Percentiles rank a stretch among this genome's conserved stretches.
phyloP scores from a whole-genome alignment of 2,329 filamentous ascomycete species.

The Neopestalotiopsis rosae region DNA sequence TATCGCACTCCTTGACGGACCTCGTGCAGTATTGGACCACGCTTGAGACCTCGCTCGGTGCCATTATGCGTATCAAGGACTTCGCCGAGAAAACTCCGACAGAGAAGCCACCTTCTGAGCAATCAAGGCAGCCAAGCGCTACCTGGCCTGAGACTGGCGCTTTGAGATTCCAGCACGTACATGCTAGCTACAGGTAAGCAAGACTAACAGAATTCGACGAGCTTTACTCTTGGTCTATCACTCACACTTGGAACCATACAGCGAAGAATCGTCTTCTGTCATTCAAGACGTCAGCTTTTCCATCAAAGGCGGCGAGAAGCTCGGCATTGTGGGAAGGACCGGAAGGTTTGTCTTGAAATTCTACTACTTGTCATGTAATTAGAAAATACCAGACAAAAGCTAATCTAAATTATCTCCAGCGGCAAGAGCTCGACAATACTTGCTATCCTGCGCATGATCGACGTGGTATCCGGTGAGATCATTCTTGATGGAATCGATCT shows the following conservation, averaged over 20 bases:
- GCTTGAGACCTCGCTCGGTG: slow-evolving; percentile 22
- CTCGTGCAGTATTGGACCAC: slow-evolving; percentile 21
- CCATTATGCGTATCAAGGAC: slow-evolving; percentile 21
- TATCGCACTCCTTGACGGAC: slow-evolving; percentile 18
- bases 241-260: slow-evolving; percentile 4
- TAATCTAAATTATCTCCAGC: slow-evolving; percentile 19
- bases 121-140: not conserved
- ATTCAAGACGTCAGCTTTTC: slow-evolving; percentile 20
- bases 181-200: slow-evolving; percentile 20
- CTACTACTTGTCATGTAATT: not conserved
- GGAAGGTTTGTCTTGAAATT: slow-evolving; percentile 18
- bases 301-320: slow-evolving; percentile 17
- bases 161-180: slow-evolving; percentile 18
- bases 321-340: slow-evolving; percentile 22
- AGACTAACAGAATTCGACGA: not conserved
- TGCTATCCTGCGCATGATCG: slow-evolving; percentile 22
- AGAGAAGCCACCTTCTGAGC: slow-evolving; percentile 12
- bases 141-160: slow-evolving; percentile 18
- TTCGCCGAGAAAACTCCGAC: slow-evolving; percentile 20
- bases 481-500: slow-evolving; percentile 23
- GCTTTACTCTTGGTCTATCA: too few species aligned
- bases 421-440: slow-evolving; percentile 24
- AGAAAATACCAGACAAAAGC: not conserved
- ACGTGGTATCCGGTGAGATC: slow-evolving; percentile 17
- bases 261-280: slow-evolving; percentile 10